Percentiles rank a stretch among this genome's conserved stretches.
phyloP scores from a whole-genome alignment of 1,139 yeast species.

The Torulaspora pretoriensis region DNA sequence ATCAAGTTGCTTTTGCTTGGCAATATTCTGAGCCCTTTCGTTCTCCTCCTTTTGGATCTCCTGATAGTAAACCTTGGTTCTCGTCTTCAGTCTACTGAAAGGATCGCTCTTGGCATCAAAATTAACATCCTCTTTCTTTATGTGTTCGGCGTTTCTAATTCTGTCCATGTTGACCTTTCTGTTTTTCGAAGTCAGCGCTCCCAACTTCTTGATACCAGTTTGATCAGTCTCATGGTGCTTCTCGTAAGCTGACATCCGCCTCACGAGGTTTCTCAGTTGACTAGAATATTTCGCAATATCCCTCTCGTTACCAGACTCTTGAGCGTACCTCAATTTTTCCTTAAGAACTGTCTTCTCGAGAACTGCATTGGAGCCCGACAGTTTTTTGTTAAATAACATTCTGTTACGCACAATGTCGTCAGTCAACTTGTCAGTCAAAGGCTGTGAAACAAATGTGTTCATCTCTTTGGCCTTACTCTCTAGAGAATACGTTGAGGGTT shows the following conservation, averaged over 20 bases:
- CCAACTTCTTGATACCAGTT: slow-evolving; percentile 36
- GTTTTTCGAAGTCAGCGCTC: slow-evolving; percentile 52
- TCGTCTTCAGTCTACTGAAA: slow-evolving; percentile 82
- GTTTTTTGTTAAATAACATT: slow-evolving; percentile 52
- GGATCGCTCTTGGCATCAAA: slow-evolving; percentile 69
- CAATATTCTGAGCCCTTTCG: slow-evolving; percentile 43
- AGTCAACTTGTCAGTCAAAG: slow-evolving; percentile 70
- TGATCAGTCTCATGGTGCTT: slow-evolving; percentile 38
- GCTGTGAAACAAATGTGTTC: slow-evolving; percentile 55
- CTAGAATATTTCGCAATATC: slow-evolving; percentile 44
- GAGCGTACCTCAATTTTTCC: slow-evolving; percentile 74
- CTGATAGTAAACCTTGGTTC: slow-evolving; percentile 75
- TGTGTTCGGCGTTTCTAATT: slow-evolving; percentile 74
- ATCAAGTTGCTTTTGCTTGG: slow-evolving; percentile 37
- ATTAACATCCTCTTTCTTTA: slow-evolving; percentile 45
- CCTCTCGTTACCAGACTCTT: slow-evolving; percentile 54
- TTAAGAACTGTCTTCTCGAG: slow-evolving; percentile 66
- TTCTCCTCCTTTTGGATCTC: slow-evolving; percentile 45
- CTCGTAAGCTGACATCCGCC: slow-evolving; percentile 45
- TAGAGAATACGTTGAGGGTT: slow-evolving; percentile 63
- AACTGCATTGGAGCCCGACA: slow-evolving; percentile 72
- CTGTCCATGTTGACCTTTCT: slow-evolving; percentile 73
- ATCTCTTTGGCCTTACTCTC: slow-evolving; percentile 62
- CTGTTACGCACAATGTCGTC: slow-evolving; percentile 76
- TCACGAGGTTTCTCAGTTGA: slow-evolving; percentile 43